Evolutionary conservation across 371 early-diverging fungal species (phyloP).

Genomic region (Chytridium lagenaria): DNA sequence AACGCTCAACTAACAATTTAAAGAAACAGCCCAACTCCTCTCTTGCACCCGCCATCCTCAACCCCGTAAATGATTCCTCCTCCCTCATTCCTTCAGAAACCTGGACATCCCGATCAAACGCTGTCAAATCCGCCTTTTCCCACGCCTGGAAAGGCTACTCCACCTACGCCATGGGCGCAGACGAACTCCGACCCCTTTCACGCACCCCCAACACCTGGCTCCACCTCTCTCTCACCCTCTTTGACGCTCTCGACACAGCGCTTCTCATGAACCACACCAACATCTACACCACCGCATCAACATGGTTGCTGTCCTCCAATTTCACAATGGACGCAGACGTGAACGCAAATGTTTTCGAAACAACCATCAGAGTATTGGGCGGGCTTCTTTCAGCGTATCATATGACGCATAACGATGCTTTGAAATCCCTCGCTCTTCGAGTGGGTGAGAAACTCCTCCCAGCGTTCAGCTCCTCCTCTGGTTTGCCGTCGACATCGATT

Average conservation of each 20-base stretch:
- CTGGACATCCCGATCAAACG: too few species aligned
- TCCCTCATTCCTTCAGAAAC: too few species aligned
- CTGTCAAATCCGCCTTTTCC: too few species aligned
- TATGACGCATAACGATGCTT: conserved; percentile 56
- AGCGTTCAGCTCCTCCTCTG: conserved; percentile 39
- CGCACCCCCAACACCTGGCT: conserved; percentile 61
- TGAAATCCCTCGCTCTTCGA: conserved; percentile 73
- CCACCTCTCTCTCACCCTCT: conserved; percentile 75
- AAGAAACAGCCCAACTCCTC: too few species aligned
- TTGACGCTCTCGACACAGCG: conserved; percentile 87
- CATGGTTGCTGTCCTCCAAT: conserved; percentile 61
- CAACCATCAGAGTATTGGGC: conserved; percentile 57
- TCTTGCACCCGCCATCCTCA: too few species aligned
- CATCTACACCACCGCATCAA: conserved; percentile 73
- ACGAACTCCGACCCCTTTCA: conserved; percentile 82
- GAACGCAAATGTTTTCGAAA: conserved; percentile 55
- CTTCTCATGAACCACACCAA: conserved; percentile 77
- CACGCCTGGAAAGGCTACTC: conserved; percentile 84
- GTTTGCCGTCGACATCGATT: conserved; percentile 42
- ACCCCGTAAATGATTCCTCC: too few species aligned
- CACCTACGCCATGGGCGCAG: conserved; percentile 78
- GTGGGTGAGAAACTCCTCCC: conserved; percentile 72
- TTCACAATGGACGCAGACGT: conserved; percentile 34
- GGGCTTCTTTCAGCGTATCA: conserved; percentile 75
- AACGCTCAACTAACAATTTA: too few species aligned